phyloP scores from a whole-genome alignment of 2,329 filamentous ascomycete genomes.

The Saccharata proteae region DNA sequence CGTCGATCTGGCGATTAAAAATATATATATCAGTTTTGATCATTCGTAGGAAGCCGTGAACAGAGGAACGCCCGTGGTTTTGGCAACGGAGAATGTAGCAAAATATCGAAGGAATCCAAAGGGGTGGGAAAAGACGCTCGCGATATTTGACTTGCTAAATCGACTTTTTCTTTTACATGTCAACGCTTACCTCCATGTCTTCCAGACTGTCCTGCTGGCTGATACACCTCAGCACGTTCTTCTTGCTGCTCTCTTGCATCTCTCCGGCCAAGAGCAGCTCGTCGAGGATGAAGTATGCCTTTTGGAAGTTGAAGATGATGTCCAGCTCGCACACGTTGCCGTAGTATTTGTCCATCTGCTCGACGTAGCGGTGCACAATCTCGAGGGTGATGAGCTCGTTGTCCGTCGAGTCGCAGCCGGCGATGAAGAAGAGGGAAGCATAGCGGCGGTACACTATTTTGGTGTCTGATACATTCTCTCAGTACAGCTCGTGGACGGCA shows the following conservation, averaged over 20 bases:
- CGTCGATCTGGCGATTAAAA: conserved; percentile 31
- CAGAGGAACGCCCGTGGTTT: no score
- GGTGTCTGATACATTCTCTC: conserved; percentile 56
- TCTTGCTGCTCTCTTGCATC: conserved; percentile 98
- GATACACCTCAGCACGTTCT: conserved; percentile 93
- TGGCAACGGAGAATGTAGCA: no score
- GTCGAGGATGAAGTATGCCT: conserved; percentile 98
- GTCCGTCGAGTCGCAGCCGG: conserved; percentile 90
- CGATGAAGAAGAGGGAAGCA: conserved; percentile 98
- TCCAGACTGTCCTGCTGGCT: conserved; percentile 94
- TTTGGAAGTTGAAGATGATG: conserved; percentile 99
- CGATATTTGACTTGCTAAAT: not conserved
- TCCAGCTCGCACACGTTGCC: conserved; percentile 99
- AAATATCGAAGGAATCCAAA: no score
- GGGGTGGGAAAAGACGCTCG: conserved; percentile 1
- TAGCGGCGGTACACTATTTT: conserved; percentile 99
- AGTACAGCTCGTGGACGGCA: conserved; percentile 10
- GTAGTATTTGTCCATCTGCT: conserved; percentile 99
- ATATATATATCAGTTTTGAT: conserved; percentile 4
- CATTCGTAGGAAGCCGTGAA: no score
- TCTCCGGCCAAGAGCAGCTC: conserved; percentile 91
- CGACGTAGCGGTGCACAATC: conserved; percentile 97
- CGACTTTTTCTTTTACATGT: no score
- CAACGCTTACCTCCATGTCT: conserved; percentile 87
- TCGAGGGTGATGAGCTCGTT: conserved; percentile 98